Percentiles rank a stretch among this genome's conserved stretches.
Conservation (phyloP, 352 stramenopile species). For the Phytophthora litchii region DNA sequence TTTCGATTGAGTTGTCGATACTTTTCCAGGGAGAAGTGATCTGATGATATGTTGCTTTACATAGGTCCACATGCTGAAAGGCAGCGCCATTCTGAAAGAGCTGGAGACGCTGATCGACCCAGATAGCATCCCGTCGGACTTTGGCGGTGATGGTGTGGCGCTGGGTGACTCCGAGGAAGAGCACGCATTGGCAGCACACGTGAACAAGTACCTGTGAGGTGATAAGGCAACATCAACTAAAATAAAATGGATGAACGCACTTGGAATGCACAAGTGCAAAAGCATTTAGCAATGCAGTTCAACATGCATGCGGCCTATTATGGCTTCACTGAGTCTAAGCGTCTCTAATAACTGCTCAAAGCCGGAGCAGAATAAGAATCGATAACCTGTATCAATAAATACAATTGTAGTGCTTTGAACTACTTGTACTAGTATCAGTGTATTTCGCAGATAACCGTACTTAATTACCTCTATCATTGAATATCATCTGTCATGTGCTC, state of each 20-base stretch:
- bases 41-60: constrained; percentile 9
- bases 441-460: no score
- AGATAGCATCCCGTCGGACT: constrained; percentile 73
- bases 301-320: background rate
- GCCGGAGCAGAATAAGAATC: background rate
- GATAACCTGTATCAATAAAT: background rate
- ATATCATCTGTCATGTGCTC: background rate
- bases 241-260: constrained; percentile 22
- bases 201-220: constrained; percentile 67
- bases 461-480: no score
- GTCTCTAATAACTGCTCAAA: constrained; percentile 6
- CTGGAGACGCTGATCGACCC: constrained; percentile 74
- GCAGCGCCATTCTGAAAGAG: constrained; percentile 74
- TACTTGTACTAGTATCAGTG: no score
- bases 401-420: no score
- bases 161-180: constrained; percentile 82
- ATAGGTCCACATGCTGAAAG: constrained; percentile 85
- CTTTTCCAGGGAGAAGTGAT: background rate
- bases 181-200: constrained; percentile 60
- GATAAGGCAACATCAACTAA: constrained; percentile 12
- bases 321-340: background rate
- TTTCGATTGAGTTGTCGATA: background rate
- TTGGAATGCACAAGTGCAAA: constrained; percentile 23
- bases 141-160: constrained; percentile 61
- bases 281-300: background rate